phyloP scores from a whole-genome alignment of 1,284 basidiomycete species.

The Ganoderma leucocontextum region DNA sequence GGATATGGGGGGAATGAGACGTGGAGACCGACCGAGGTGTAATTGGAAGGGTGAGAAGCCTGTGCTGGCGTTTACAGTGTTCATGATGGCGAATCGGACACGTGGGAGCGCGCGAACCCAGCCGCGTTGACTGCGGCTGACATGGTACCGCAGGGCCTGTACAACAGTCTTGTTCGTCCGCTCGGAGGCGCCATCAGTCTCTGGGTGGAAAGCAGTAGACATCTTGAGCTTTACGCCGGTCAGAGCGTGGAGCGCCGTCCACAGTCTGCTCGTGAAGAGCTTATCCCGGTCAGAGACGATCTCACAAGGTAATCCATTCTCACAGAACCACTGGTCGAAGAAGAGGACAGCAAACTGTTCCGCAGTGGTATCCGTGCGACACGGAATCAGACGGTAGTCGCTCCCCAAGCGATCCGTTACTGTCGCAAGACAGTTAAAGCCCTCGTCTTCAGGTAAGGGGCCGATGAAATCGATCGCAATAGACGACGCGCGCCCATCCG shows the following conservation, averaged over 20 bases:
- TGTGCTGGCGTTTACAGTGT: slow-evolving; percentile 44
- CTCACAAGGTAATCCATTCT: slow-evolving; percentile 47
- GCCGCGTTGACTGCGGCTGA: slow-evolving; percentile 50
- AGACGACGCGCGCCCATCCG: slow-evolving; percentile 30
- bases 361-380: slow-evolving; percentile 40
- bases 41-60: slow-evolving; percentile 47
- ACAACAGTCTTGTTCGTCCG: slow-evolving; percentile 37
- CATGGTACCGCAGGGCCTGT: slow-evolving; percentile 46
- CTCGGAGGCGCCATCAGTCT: slow-evolving; percentile 43
- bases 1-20: slow-evolving; percentile 37
- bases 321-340: slow-evolving; percentile 49
- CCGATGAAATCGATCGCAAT: slow-evolving; percentile 56
- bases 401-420: slow-evolving; percentile 47
- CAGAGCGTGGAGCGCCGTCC: slow-evolving; percentile 47
- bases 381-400: slow-evolving; percentile 47
- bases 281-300: slow-evolving; percentile 49
- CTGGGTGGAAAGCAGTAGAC: slow-evolving; percentile 54
- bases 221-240: slow-evolving; percentile 47
- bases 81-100: slow-evolving; percentile 51
- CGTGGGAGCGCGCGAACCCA: slow-evolving; percentile 49
- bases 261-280: slow-evolving; percentile 52
- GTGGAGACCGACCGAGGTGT: slow-evolving; percentile 36
- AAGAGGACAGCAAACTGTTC: slow-evolving; percentile 43
- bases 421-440: slow-evolving; percentile 48
- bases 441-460: slow-evolving; percentile 45